Base-by-base conservation (phyloP, 2,329 filamentous ascomycete species). In the Epichloe uncinata region DNA sequence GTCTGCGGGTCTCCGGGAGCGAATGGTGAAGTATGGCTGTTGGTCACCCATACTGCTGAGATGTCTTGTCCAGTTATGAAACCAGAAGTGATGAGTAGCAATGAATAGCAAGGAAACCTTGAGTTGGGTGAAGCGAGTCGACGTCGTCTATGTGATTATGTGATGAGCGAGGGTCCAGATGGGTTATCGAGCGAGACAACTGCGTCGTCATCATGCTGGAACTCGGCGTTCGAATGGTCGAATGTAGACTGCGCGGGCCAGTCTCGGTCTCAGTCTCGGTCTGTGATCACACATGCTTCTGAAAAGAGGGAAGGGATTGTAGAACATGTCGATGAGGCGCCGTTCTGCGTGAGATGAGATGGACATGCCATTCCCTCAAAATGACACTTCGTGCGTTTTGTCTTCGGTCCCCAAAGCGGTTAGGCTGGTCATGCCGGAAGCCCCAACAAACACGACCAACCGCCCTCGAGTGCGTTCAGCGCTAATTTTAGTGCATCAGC, bases 11-110 rank as follows among this genome's bases (percentile, higher is more conserved):
- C 68, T 64, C 58, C 73, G 67, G 49, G 75, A 72, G 58, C 71
- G 70, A 57, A 79, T 72, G 42, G 75, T 76, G 50, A 77, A 67
- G 58, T 78, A 79, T 15, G 74, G 69, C 52, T 68, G 66, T 43
- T 68, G 64, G 50, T 71, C 67, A 50, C 63, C 64, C 71, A 74
- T 73, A 38, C 34, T 45, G 49, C 45, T 26, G 47, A 13, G 22
- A 15, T 34, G 33, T 42, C 13, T 4, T 8, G 8, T 34, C 16
- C 34, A 9, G 18, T 22, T n/a, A n/a, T n/a, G 15, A 36, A 44
- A 6, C 22, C 9, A 43, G 41, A 43, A 20, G 15, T 12, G 30
- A 34, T 33, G n/a, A 18, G 16, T 18, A 18, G 16, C 16, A 18
- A 18, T 18, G 3, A n/a, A 8, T 5, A 12, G 20, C 9, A 36